phyloP scores from a whole-genome alignment of 208 protist genomes.

The Crithidia mellificae region DNA sequence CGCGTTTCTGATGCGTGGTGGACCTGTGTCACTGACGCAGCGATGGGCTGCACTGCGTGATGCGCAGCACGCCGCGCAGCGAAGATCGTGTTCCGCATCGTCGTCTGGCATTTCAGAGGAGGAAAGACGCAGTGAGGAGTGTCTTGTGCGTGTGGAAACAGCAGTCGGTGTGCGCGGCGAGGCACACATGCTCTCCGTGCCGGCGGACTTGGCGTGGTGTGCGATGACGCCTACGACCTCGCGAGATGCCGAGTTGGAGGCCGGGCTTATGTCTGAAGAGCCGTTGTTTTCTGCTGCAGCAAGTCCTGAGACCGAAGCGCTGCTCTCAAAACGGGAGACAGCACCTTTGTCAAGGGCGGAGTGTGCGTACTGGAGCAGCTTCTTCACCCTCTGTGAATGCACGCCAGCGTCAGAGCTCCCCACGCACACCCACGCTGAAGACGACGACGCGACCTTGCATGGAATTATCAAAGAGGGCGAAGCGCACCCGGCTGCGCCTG shows the following conservation, averaged over 20 bases:
- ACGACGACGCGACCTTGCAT: too few species aligned
- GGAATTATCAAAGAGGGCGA: too few species aligned
- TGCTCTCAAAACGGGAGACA: background rate
- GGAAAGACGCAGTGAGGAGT: background rate
- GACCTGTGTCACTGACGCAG: background rate
- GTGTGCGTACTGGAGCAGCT: conserved; percentile 29
- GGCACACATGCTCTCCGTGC: conserved; percentile 20
- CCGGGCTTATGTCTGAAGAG: too few species aligned
- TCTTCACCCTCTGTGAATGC: conserved; percentile 4
- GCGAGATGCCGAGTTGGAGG: background rate
- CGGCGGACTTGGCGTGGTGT: conserved; percentile 20
- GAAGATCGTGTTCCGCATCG: background rate
- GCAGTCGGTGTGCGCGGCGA: too few species aligned
- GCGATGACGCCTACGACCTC: too few species aligned
- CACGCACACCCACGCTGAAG: too few species aligned
- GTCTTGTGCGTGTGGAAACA: background rate
- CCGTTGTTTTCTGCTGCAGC: background rate
- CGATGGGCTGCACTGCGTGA: background rate
- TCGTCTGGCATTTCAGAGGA: background rate
- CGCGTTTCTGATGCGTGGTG: background rate
- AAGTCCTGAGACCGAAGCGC: background rate
- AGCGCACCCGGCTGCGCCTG: background rate
- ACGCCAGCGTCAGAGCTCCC: too few species aligned
- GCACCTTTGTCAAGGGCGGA: conserved; percentile 7
- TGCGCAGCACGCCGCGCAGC: background rate